Evolutionary conservation across 768 basidiomycete species (phyloP).

Genomic region (Leccinum imitatum): DNA sequence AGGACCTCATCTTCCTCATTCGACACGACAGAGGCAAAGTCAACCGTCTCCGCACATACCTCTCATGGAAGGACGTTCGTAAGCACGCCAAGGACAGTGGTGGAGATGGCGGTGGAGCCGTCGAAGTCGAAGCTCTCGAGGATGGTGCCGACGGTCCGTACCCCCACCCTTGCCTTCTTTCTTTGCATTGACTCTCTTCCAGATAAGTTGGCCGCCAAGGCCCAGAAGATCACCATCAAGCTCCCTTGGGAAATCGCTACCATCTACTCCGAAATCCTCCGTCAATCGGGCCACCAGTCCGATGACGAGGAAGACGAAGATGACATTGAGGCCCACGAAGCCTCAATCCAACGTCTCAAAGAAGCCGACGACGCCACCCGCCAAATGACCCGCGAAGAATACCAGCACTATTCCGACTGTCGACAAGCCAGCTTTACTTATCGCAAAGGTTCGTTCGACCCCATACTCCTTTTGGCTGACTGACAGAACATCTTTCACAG

Average conservation of each 20-base stretch:
- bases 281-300: slow-evolving; percentile 73
- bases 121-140: slow-evolving; percentile 81
- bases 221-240: slow-evolving; percentile 92
- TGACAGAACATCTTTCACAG: slow-evolving; percentile 39
- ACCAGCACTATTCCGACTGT: slow-evolving; percentile 96
- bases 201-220: slow-evolving; percentile 82
- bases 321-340: slow-evolving; percentile 93
- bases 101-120: slow-evolving; percentile 75
- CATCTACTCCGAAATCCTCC: slow-evolving; percentile 85
- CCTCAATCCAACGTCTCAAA: slow-evolving; percentile 86
- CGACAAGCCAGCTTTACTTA: slow-evolving; percentile 96
- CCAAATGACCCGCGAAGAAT: slow-evolving; percentile 96
- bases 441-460: slow-evolving; percentile 35
- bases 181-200: background rate
- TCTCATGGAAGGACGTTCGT: slow-evolving; percentile 96
- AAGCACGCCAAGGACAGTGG: slow-evolving; percentile 92
- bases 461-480: background rate
- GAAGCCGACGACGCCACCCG: slow-evolving; percentile 76
- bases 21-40: slow-evolving; percentile 93
- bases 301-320: slow-evolving; percentile 97
- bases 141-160: slow-evolving; percentile 78
- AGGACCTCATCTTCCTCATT: slow-evolving; percentile 96
- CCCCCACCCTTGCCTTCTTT: background rate
- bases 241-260: slow-evolving; percentile 95
- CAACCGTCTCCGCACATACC: slow-evolving; percentile 87